Conservation (phyloP, 78 protist species). For the Dictyostelium capitatum region DNA sequence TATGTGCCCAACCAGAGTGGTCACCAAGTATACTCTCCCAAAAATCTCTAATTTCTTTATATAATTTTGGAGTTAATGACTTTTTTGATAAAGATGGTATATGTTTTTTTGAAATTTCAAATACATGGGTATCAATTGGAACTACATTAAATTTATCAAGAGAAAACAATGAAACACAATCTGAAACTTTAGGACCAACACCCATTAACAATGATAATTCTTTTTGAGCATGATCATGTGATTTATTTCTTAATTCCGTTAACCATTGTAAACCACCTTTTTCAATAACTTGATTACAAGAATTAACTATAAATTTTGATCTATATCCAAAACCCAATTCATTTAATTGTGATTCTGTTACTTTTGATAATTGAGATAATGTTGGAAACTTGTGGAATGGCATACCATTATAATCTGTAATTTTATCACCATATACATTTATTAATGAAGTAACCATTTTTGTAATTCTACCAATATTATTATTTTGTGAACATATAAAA, state of each 20-base stretch:
- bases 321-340: slow-evolving; percentile 94
- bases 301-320: slow-evolving; percentile 79
- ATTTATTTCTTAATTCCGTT: background rate
- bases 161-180: slow-evolving; percentile 93
- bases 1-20: slow-evolving; percentile 82
- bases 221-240: slow-evolving; percentile 30
- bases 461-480: slow-evolving; percentile 92
- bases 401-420: background rate
- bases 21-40: slow-evolving; percentile 63
- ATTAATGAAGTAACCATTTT: slow-evolving; percentile 47
- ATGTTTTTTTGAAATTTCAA: slow-evolving; percentile 78
- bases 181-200: slow-evolving; percentile 92
- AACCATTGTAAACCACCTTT: slow-evolving; percentile 84
- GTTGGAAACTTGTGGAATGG: slow-evolving; percentile 70
- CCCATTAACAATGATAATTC: slow-evolving; percentile 64
- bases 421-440: background rate
- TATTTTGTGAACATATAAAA: slow-evolving; percentile 95
- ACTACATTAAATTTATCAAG: slow-evolving; percentile 79
- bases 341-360: slow-evolving; percentile 76
- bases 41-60: slow-evolving; percentile 33
- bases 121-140: slow-evolving; percentile 92
- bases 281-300: slow-evolving; percentile 65
- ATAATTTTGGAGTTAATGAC: slow-evolving; percentile 55
- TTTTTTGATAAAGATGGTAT: slow-evolving; percentile 39
- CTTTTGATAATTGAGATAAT: slow-evolving; percentile 36